Evolutionary conservation across 495 filamentous ascomycete species (phyloP).

Genomic region (Podospora fimiseda): DNA sequence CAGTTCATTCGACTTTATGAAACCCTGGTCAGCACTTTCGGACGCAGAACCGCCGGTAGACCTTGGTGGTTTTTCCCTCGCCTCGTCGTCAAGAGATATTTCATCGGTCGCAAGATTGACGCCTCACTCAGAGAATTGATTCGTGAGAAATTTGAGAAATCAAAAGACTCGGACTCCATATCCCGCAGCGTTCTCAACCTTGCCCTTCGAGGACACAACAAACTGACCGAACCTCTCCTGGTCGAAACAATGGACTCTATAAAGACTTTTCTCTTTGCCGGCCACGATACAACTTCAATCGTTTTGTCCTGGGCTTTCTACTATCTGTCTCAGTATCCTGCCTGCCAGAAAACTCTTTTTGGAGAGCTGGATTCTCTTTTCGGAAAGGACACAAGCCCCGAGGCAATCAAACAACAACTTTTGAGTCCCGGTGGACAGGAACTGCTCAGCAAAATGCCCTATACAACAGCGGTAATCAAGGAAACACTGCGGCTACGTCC

Average conservation of each 20-base stretch:
- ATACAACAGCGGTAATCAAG: conserved; percentile 47
- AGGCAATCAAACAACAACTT: conserved; percentile 15
- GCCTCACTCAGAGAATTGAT: conserved; percentile 18
- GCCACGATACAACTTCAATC: conserved; percentile 45
- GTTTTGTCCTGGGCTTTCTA: conserved; percentile 38
- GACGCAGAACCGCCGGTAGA: neutral
- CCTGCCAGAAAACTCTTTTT: conserved; percentile 30
- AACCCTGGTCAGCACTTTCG: conserved; percentile 21
- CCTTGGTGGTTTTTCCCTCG: conserved; percentile 21
- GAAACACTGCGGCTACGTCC: conserved; percentile 45
- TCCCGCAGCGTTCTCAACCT: conserved; percentile 30
- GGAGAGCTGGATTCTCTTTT: conserved; percentile 43
- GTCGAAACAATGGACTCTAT: conserved; percentile 26
- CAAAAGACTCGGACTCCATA: neutral
- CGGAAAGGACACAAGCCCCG: conserved; percentile 22
- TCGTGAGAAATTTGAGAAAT: conserved; percentile 19
- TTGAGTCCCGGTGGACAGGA: conserved; percentile 34
- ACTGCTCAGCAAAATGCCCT: conserved; percentile 35
- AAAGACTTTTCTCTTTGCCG: conserved; percentile 44
- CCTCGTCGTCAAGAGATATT: conserved; percentile 11
- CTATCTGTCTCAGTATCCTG: conserved; percentile 41
- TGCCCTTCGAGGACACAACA: conserved; percentile 22
- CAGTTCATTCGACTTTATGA: conserved; percentile 25
- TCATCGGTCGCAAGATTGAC: conserved; percentile 16
- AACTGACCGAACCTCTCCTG: conserved; percentile 18